Evolutionary conservation across 139 green algal genomes (phyloP).

Genomic region (Chlorella sorokiniana): DNA sequence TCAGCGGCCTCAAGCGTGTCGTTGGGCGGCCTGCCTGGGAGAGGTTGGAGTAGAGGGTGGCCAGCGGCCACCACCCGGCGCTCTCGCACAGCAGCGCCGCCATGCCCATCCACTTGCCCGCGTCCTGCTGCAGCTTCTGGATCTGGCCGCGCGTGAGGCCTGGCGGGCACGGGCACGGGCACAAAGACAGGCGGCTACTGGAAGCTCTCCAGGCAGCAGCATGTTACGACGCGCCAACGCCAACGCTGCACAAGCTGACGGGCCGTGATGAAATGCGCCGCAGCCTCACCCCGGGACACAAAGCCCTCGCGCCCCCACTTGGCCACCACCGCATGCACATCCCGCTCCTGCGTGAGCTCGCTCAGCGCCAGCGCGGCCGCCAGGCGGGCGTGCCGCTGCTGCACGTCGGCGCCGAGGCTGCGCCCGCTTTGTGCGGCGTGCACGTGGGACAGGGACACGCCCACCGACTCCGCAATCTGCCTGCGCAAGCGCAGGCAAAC

Average conservation of each 20-base stretch:
- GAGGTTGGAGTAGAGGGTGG: conserved; percentile 25
- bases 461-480: conserved; percentile 9
- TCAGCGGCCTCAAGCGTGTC: not conserved
- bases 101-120: conserved; percentile 66
- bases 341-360: conserved; percentile 45
- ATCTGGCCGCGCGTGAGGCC: conserved; percentile 56
- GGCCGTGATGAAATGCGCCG: too few species aligned
- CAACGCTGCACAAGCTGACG: not conserved
- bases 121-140: conserved; percentile 66
- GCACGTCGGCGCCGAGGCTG: not conserved
- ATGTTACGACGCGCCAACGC: not conserved
- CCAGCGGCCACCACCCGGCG: conserved; percentile 66
- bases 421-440: not conserved
- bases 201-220: not conserved
- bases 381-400: conserved; percentile 50
- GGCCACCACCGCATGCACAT: conserved; percentile 40
- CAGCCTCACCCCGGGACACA: conserved; percentile 33
- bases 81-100: conserved; percentile 45
- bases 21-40: not conserved
- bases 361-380: conserved; percentile 54
- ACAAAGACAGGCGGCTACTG: not conserved
- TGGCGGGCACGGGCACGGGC: conserved; percentile 16
- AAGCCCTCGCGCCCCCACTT: conserved; percentile 39
- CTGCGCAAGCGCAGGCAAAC: not conserved
- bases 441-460: not conserved